Evolutionary conservation across 495 filamentous ascomycete species (phyloP).

Genomic region (Glutinoglossum americanum): DNA sequence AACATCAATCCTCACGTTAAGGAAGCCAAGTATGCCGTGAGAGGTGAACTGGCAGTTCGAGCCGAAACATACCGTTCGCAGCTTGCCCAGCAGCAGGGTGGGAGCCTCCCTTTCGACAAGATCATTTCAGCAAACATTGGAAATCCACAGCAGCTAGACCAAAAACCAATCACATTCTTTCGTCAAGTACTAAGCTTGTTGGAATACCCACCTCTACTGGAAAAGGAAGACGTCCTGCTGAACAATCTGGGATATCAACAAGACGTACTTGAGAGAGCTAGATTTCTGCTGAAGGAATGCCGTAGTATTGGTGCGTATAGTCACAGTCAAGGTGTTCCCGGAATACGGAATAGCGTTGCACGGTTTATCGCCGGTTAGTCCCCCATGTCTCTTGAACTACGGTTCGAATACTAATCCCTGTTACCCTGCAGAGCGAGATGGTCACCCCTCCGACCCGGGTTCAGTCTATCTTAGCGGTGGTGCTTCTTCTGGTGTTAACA

Average conservation of each 20-base stretch:
- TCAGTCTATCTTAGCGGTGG: constrained; percentile 76
- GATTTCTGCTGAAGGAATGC: constrained; percentile 54
- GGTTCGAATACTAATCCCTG: neutral
- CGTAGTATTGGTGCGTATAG: constrained; percentile 93
- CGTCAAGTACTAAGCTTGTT: constrained; percentile 86
- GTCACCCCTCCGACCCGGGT: constrained; percentile 53
- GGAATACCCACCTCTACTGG: constrained; percentile 68
- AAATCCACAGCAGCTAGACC: constrained; percentile 94
- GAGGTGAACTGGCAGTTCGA: constrained; percentile 78
- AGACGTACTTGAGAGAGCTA: constrained; percentile 72
- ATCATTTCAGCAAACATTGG: constrained; percentile 96
- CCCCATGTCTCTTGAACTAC: neutral
- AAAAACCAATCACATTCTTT: constrained; percentile 98
- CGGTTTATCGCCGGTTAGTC: constrained; percentile 65
- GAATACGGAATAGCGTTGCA: constrained; percentile 71
- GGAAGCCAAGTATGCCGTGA: constrained; percentile 84
- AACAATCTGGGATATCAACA: constrained; percentile 52
- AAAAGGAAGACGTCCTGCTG: constrained; percentile 49
- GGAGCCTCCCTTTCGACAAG: constrained; percentile 54
- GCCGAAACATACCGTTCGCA: constrained; percentile 70
- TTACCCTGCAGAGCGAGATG: constrained; percentile 43
- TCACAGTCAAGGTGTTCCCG: constrained; percentile 69
- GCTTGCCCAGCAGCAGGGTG: constrained; percentile 20
- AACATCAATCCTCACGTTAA: constrained; percentile 83
- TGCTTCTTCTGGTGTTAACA: constrained; percentile 86